Percentiles rank a stretch among this genome's conserved stretches.
Evolutionary conservation across 371 early-diverging fungal species (phyloP).

Genomic region (Mortierella sp.): DNA sequence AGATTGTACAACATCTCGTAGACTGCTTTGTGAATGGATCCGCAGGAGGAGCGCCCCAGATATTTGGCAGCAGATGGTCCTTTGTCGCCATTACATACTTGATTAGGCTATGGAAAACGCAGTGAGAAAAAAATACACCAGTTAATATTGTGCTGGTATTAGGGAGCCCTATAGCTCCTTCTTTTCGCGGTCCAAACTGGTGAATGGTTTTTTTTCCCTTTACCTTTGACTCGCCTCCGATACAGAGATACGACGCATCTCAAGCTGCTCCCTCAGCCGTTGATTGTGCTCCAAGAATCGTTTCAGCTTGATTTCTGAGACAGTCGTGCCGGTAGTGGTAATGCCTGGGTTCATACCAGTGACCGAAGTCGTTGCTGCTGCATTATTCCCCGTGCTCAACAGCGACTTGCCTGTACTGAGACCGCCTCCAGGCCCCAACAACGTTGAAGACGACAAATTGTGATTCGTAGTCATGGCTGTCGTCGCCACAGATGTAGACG

Average conservation of each 20-base stretch:
- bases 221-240: constrained; percentile 80
- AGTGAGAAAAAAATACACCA: not conserved
- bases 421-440: constrained; percentile 12
- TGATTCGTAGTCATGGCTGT: constrained; percentile 22
- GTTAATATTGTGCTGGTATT: not conserved
- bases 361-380: not conserved
- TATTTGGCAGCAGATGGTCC: constrained; percentile 80
- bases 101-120: constrained; percentile 57
- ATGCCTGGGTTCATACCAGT: constrained; percentile 9
- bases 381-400: not conserved
- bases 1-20: constrained; percentile 39
- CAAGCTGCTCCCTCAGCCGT: constrained; percentile 83
- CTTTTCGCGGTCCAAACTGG: not conserved
- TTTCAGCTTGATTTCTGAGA: constrained; percentile 79
- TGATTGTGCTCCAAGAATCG: constrained; percentile 81
- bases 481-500: constrained; percentile 27
- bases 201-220: not conserved
- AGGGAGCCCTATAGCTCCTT: not conserved
- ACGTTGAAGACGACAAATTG: constrained; percentile 6
- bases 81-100: constrained; percentile 67
- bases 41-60: constrained; percentile 73
- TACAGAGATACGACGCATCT: constrained; percentile 81
- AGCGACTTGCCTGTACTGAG: not conserved
- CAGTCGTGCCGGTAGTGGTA: constrained; percentile 1
- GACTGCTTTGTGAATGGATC: constrained; percentile 50